Conservation (phyloP, 495 filamentous ascomycete genomes). For the Penicillium coprophilum region DNA sequence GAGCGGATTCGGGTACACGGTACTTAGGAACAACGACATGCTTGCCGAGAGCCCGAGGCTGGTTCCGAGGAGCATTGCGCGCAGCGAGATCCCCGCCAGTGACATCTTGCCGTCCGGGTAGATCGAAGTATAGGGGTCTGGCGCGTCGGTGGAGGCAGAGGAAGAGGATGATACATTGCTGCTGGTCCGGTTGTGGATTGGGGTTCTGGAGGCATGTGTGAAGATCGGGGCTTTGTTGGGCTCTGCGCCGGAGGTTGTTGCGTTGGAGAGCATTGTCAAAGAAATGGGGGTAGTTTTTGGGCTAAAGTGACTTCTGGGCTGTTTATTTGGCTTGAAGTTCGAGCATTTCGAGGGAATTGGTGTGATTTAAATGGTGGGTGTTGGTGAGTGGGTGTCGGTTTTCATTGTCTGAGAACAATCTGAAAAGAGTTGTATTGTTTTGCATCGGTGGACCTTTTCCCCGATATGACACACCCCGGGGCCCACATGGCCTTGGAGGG, state of each 20-base stretch:
- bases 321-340: background rate
- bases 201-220: background rate
- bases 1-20: constrained; percentile 46
- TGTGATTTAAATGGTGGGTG: background rate
- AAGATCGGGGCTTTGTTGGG: constrained; percentile 3
- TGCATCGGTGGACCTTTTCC: background rate
- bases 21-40: constrained; percentile 42
- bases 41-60: constrained; percentile 46
- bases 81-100: constrained; percentile 75
- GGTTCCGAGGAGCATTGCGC: constrained; percentile 61
- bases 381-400: background rate
- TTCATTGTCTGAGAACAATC: constrained; percentile 15
- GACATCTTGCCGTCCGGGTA: constrained; percentile 63
- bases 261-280: constrained; percentile 11
- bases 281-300: background rate
- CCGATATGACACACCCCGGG: constrained; percentile 5
- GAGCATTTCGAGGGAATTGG: background rate
- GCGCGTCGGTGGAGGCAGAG: constrained; percentile 6
- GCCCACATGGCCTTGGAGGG: constrained; percentile 2
- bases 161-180: background rate
- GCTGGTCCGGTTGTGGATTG: constrained; percentile 7
- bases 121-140: constrained; percentile 31
- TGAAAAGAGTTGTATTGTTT: constrained; percentile 5
- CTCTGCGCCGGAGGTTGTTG: constrained; percentile 18
- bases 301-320: background rate